Evolutionary conservation across 129 eudicot genomes (phyloP), one percentile per base, ranked within the genome.

Genomic region (Arctium minus): DNA sequence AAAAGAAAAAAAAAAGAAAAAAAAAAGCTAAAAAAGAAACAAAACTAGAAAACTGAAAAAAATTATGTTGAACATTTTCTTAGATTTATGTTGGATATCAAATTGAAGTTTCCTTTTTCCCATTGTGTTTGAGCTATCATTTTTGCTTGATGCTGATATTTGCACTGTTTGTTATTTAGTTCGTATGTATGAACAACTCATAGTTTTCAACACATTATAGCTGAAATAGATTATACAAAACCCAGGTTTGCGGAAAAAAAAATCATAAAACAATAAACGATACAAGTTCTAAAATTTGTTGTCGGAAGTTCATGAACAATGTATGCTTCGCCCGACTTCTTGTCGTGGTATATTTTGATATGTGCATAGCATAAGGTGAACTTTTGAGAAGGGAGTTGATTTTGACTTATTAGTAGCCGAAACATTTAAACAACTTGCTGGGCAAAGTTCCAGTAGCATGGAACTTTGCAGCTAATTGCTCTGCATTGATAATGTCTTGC

Each of bases 361-460:
- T 8, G 33, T 65, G 70, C 70, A 65, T 67, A 56, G 71, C 71
- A 18, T 22, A 56, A 60, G 27, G 68, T 67, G 33, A 67, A 67
- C 71, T 67, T 22, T 67, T 7, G 35, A 22, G 13, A 67, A 67
- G 12, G 35, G 35, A 67, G 71, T 67, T 30, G 40, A 60, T 64
- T 39, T 56, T 32, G 69, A 76, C 22, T 42, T 44, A 65, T 65
- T 73, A 84, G 31, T 64, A 79, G 76, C 87, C 87, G 38, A 92
- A 88, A 67, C 89, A 86, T 69, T 86, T 88, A 39, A 92, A 89
- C 36, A 84, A 69, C 72, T 75, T 92, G 79, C 36, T 86, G 9
- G 97, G 97, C 39, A 76, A 68, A 70, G 84, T 84, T 65, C 93
- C 93, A 5, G 89, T 89, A 38, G 93, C 90, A 53, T 86, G 89